A percentile compares a stretch with the other conserved stretches of the same genome.
Evolutionary conservation across 2,329 filamentous ascomycete genomes (phyloP).

Genomic region (Xylaria digitata): DNA sequence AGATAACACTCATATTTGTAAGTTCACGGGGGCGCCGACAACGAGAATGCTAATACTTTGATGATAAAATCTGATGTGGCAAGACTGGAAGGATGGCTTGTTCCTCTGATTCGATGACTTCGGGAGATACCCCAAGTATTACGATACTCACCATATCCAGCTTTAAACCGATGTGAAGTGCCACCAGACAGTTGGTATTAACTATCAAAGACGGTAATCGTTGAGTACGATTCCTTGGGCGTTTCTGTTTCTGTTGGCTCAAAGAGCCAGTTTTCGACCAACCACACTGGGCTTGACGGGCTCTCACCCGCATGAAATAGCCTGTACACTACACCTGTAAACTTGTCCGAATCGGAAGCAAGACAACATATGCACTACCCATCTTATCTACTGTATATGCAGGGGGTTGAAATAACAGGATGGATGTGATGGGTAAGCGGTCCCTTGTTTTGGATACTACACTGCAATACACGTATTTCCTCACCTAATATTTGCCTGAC

Average conservation of each 20-base stretch:
- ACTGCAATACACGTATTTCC: not conserved
- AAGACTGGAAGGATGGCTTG: too few species aligned
- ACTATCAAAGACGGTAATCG: not conserved
- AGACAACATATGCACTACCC: not conserved
- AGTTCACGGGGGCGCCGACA: too few species aligned
- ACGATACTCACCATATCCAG: not conserved
- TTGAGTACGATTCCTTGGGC: not conserved
- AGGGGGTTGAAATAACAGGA: constrained; percentile 13
- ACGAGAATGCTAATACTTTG: too few species aligned
- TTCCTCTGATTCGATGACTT: too few species aligned
- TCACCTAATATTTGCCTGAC: constrained; percentile 12
- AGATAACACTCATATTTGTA: not conserved
- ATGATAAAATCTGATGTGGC: too few species aligned
- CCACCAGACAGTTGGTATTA: not conserved
- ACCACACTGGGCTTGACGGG: not conserved
- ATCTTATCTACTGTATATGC: not conserved
- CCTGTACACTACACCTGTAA: not conserved
- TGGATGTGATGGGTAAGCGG: constrained; percentile 5
- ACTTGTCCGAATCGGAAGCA: not conserved
- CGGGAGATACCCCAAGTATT: not conserved
- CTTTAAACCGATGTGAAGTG: not conserved
- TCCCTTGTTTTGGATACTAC: constrained; percentile 2
- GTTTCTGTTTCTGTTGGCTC: constrained; percentile 5
- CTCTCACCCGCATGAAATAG: not conserved
- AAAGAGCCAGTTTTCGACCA: not conserved